phyloP scores from a whole-genome alignment of 169 alveolate genomes.

The Plasmodium knowlesi region DNA sequence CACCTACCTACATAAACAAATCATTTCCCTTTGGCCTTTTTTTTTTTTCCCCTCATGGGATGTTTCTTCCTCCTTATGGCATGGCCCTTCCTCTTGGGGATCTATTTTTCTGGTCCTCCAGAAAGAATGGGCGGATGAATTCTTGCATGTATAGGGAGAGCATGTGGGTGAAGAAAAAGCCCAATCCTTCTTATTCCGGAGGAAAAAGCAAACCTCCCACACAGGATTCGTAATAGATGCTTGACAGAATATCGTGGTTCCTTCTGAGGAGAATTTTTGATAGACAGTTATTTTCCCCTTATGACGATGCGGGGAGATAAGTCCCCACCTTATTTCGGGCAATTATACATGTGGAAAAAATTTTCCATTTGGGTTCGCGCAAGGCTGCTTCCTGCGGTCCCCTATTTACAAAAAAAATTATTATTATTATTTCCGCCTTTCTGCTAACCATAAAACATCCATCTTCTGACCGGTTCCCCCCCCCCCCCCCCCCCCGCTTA shows the following conservation, averaged over 20 bases:
- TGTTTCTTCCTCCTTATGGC: too few species aligned
- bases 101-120: background rate
- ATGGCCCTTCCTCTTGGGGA: too few species aligned
- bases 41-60: too few species aligned
- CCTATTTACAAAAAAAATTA: background rate
- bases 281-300: background rate
- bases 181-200: background rate
- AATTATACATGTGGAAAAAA: background rate
- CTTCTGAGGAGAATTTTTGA: background rate
- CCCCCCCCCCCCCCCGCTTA: too few species aligned
- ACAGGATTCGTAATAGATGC: background rate
- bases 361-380: background rate
- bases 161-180: background rate
- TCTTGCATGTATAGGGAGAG: background rate
- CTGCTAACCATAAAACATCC: background rate
- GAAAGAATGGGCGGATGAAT: background rate
- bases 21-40: too few species aligned
- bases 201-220: background rate
- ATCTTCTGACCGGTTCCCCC: too few species aligned
- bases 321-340: background rate
- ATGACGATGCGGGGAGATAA: background rate
- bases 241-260: background rate
- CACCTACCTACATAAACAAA: too few species aligned
- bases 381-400: background rate
- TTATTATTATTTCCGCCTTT: too few species aligned